Evolutionary conservation across 225 moss, liverwort and hornwort genomes (phyloP).

Genomic region (Climacium dendroides): DNA sequence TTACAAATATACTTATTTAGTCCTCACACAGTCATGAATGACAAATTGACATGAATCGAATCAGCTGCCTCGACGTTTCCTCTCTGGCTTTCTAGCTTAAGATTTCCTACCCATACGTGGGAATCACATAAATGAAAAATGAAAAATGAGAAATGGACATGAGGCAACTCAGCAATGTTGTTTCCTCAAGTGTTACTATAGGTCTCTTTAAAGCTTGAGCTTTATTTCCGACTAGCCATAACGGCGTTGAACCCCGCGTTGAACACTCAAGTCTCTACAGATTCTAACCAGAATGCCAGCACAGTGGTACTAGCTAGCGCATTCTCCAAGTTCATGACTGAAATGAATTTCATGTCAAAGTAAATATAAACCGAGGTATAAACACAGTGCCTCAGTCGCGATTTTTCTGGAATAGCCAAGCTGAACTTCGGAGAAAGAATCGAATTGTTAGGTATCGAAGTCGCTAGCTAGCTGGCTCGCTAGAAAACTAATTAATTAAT

Average conservation of each 20-base stretch:
- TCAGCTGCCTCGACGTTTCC: not conserved
- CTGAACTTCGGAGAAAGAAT: not conserved
- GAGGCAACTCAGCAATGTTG: not conserved
- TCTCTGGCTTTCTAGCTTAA: not conserved
- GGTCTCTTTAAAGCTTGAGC: not conserved
- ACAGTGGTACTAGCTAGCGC: not conserved
- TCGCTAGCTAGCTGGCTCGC: not conserved
- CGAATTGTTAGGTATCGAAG: too few relatives aligned
- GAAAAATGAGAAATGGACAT: not conserved
- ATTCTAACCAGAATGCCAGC: not conserved
- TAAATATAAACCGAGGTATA: not conserved
- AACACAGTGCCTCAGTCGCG: not conserved
- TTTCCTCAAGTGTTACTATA: not conserved
- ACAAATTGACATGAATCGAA: not conserved
- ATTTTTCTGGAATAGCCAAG: not conserved
- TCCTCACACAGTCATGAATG: not conserved
- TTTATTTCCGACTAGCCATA: not conserved
- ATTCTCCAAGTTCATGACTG: not conserved
- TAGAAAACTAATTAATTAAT: too few relatives aligned
- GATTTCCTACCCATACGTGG: not conserved
- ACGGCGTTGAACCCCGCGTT: not conserved
- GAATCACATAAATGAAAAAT: not conserved
- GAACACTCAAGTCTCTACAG: not conserved
- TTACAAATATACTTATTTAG: not conserved
- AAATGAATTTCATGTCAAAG: not conserved